Evolutionary conservation across 78 protist species (phyloP), one percentile per base, ranked within the genome.

Genomic region (Tieghemostelium lacteum): DNA sequence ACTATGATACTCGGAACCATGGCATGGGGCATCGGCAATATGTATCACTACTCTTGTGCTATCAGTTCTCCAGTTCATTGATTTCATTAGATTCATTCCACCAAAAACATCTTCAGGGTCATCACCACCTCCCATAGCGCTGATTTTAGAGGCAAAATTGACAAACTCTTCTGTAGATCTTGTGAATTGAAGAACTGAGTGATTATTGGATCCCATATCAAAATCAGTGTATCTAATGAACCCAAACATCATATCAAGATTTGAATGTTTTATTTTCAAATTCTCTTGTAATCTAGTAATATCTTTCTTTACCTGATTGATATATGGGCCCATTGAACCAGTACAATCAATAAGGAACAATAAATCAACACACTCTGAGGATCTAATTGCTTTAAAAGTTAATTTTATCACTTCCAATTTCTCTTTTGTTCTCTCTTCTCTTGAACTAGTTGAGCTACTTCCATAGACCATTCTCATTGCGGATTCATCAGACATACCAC

Each of bases 341-440:
- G 67, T 61, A 29, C 67, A 61, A 12, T 61, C 67, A 3, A 61
- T 14, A 7, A 61, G 3, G 29, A 61, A 61, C 36, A 61, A n/a
- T 29, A 61, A 61, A 29, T 61, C 67, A 29, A 61, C 67, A 12
- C 67, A 61, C 67, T 61, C 67, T 61, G 67, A 61, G 17, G 67
- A 28, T 12, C 36, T 61, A 29, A 61, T 61, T n/a, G 67, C 67
- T 29, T 12, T 61, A 61, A 61, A 61, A 14, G 67, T 61, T 29
- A 29, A 61, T 4, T 61, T 29, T 3, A 61, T 61, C 3, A 28
- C 67, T 61, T 61, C 17, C 17, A 14, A 28, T 61, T 29, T 61
- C 36, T 28, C 29, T 61, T 61, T 12, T 5, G 36, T 61, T 61
- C 37, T 61, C 12, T 61, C 36, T 61, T 61, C 67, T 29, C 67